Conservation (phyloP, 2,329 filamentous ascomycete species). For the Ceratocystis cacaofunesta region DNA sequence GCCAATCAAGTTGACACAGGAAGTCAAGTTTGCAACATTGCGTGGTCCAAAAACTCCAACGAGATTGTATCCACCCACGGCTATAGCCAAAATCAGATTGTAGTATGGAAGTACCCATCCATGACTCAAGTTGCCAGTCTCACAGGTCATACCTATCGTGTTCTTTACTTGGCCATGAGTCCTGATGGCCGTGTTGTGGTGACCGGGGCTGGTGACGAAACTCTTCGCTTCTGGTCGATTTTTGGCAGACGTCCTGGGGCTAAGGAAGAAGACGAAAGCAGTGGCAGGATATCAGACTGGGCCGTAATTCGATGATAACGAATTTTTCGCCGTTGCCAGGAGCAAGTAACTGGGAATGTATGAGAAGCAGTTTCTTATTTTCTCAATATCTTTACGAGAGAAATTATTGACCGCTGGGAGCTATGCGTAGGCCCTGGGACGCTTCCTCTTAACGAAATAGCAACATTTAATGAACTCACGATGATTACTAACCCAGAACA, state of each 20-base stretch:
- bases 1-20: conserved; percentile 90
- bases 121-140: conserved; percentile 95
- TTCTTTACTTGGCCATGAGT: conserved; percentile 93
- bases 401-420: background rate
- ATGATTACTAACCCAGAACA: background rate
- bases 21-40: conserved; percentile 95
- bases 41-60: conserved; percentile 95
- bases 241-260: conserved; percentile 70
- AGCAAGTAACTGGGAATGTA: too few species aligned
- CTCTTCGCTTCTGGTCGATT: conserved; percentile 88
- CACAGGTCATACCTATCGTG: conserved; percentile 91
- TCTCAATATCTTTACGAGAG: background rate
- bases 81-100: conserved; percentile 96
- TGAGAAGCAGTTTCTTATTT: background rate
- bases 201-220: conserved; percentile 92
- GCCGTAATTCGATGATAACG: conserved; percentile 55
- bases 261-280: conserved; percentile 49
- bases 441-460: background rate
- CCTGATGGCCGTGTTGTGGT: conserved; percentile 88
- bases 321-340: background rate
- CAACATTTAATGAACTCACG: background rate
- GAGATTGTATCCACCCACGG: conserved; percentile 96
- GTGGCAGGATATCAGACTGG: conserved; percentile 58
- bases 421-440: background rate
- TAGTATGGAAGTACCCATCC: conserved; percentile 97